Percentiles rank a stretch among this genome's conserved stretches.
phyloP scores from a whole-genome alignment of 2,329 filamentous ascomycete genomes.

The Claviceps africana region DNA sequence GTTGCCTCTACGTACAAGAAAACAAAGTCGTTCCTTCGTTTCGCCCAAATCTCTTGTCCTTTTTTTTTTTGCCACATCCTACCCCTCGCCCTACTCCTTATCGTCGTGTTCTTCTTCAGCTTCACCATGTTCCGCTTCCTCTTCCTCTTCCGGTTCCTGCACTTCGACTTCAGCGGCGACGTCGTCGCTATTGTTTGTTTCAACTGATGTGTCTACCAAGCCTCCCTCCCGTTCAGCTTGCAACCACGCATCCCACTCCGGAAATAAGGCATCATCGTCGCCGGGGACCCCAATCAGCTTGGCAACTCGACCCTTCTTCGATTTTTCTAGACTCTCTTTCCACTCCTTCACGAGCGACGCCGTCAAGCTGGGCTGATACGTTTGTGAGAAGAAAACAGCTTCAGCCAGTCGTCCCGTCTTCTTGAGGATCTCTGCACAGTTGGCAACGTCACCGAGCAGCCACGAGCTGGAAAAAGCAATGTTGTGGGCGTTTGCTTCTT shows the following conservation, averaged over 20 bases:
- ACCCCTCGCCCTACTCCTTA: conserved; percentile 10
- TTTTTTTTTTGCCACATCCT: conserved; percentile 5
- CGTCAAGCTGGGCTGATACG: conserved; percentile 76
- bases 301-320: conserved; percentile 71
- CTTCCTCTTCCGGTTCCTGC: conserved; percentile 11
- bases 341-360: conserved; percentile 55
- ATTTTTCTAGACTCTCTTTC: conserved; percentile 74
- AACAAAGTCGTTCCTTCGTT: conserved; percentile 2
- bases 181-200: conserved; percentile 4
- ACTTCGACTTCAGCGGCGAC: conserved; percentile 3
- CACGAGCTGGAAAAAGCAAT: conserved; percentile 84
- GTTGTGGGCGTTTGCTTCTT: conserved; percentile 70
- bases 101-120: conserved; percentile 8
- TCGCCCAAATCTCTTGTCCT: conserved; percentile 7
- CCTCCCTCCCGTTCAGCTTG: conserved; percentile 62
- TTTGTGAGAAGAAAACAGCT: conserved; percentile 84
- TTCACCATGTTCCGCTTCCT: conserved; percentile 9
- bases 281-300: conserved; percentile 72
- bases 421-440: conserved; percentile 64
- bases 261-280: conserved; percentile 79
- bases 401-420: conserved; percentile 72
- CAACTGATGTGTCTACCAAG: conserved; percentile 10
- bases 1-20: not conserved
- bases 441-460: conserved; percentile 71
- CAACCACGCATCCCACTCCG: conserved; percentile 89